Conservation (phyloP, 306 rosid genomes). For the Oemleria cerasiformis region DNA sequence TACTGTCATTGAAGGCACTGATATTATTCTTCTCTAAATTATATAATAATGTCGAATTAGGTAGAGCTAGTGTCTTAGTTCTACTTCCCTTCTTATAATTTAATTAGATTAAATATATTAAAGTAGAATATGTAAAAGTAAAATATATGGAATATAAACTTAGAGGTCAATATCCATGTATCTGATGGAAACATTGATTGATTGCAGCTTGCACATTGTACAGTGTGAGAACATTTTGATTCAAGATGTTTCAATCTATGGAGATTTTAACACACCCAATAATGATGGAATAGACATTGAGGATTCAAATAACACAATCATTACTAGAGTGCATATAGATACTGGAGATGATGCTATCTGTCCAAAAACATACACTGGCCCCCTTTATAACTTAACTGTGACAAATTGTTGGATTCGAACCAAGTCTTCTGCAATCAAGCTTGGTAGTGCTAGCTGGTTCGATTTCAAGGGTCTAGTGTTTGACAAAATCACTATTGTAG, state of each 20-base stretch:
- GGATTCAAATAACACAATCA: constrained; percentile 79
- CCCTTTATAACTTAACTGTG: constrained; percentile 65
- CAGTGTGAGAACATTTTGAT: constrained; percentile 50
- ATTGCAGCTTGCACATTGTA: constrained; percentile 81
- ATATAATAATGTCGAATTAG: not conserved
- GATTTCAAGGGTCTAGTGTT: constrained; percentile 62
- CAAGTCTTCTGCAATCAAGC: constrained; percentile 86
- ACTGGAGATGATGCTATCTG: constrained; percentile 96
- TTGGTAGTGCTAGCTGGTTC: constrained; percentile 88
- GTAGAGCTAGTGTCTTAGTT: not conserved
- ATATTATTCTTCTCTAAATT: not conserved
- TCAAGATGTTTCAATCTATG: constrained; percentile 65
- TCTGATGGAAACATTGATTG: constrained; percentile 11
- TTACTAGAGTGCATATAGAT: constrained; percentile 74
- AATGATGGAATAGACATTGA: constrained; percentile 92
- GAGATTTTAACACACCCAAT: constrained; percentile 85
- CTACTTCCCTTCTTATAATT: not conserved
- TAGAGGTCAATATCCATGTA: not conserved
- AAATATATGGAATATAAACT: too few relatives aligned
- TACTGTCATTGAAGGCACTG: not conserved
- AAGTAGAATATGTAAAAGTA: too few relatives aligned
- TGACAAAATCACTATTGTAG: constrained; percentile 81
- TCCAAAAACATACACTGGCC: constrained; percentile 72
- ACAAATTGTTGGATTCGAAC: constrained; percentile 78
- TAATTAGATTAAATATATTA: too few relatives aligned